Evolutionary conservation across 116 monocot species (phyloP).

Genomic region (Posidonia oceanica): DNA sequence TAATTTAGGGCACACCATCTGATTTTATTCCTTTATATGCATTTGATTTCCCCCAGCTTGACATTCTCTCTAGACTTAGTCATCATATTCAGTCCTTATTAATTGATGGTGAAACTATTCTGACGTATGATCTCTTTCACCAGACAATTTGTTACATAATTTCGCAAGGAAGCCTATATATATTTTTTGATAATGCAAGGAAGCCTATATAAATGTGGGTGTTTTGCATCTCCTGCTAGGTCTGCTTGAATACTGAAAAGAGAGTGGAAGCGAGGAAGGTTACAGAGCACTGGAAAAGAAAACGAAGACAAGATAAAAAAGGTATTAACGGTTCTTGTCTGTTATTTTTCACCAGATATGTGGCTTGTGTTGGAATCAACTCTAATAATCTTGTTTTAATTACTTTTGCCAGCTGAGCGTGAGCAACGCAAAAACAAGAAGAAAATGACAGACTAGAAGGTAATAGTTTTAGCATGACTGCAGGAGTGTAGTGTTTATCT

Average conservation of each 20-base stretch:
- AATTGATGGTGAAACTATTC: no score
- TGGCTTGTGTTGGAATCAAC: background rate
- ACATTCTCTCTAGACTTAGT: no score
- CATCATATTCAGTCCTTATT: no score
- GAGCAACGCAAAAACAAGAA: slow-evolving; percentile 53
- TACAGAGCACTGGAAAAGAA: slow-evolving; percentile 47
- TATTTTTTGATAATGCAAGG: no score
- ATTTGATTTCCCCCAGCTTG: no score
- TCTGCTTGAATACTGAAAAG: slow-evolving; percentile 55
- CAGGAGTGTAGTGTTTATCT: no score
- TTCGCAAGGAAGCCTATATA: no score
- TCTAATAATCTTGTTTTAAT: background rate
- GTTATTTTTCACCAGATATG: background rate
- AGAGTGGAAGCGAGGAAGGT: slow-evolving; percentile 35
- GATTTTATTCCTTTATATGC: no score
- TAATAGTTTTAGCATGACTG: background rate
- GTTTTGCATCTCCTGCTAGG: slow-evolving; percentile 18
- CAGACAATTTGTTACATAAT: no score
- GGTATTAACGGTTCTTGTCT: slow-evolving; percentile 15
- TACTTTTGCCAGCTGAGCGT: slow-evolving; percentile 29
- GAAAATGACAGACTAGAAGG: slow-evolving; percentile 14
- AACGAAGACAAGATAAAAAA: slow-evolving; percentile 59
- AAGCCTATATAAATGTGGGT: no score
- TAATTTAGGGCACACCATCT: no score
- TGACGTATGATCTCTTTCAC: no score